These are phyloP conservation scores for Solanum megistacrolobum DNA, from an alignment of 257 asterid genomes.

Conservation along the genomic window DNA sequence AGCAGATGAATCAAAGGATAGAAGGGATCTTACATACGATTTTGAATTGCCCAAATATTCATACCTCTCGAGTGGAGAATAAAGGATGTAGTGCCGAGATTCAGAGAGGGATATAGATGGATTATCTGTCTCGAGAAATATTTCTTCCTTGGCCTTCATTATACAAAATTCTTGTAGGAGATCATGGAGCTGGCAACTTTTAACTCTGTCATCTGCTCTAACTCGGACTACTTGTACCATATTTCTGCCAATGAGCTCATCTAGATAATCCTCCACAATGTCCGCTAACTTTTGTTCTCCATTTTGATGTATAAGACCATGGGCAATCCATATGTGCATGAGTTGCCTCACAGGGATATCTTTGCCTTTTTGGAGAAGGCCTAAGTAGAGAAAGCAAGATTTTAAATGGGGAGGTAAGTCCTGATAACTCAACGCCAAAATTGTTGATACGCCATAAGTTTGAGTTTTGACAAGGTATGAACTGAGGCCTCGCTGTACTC, in stretches of 20 bases:
- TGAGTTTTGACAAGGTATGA: not conserved
- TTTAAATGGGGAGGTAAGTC: constrained; percentile 10
- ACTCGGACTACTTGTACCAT: constrained; percentile 4
- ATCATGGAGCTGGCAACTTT: not conserved
- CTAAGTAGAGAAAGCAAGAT: constrained; percentile 12
- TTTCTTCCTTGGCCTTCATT: constrained; percentile 8
- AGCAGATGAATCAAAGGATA: not conserved
- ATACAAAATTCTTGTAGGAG: constrained; percentile 6
- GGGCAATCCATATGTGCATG: constrained; percentile 16
- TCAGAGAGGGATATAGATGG: not conserved
- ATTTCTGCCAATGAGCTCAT: constrained; percentile 13
- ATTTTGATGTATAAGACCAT: constrained; percentile 3
- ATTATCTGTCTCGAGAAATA: not conserved
- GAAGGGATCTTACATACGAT: not conserved
- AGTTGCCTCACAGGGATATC: constrained; percentile 5
- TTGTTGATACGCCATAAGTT: not conserved
- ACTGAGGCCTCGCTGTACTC: not conserved
- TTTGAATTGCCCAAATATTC: not conserved
- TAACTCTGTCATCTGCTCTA: not conserved
- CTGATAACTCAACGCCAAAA: constrained; percentile 10
- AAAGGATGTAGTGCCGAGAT: not conserved
- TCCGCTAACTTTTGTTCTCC: constrained; percentile 5
- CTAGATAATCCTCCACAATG: constrained; percentile 10
- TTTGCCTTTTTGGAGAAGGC: not conserved
- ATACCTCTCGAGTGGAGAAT: not conserved